Evolutionary conservation across 169 alveolate species (phyloP).

Genomic region (Cryptosporidium sp.): DNA sequence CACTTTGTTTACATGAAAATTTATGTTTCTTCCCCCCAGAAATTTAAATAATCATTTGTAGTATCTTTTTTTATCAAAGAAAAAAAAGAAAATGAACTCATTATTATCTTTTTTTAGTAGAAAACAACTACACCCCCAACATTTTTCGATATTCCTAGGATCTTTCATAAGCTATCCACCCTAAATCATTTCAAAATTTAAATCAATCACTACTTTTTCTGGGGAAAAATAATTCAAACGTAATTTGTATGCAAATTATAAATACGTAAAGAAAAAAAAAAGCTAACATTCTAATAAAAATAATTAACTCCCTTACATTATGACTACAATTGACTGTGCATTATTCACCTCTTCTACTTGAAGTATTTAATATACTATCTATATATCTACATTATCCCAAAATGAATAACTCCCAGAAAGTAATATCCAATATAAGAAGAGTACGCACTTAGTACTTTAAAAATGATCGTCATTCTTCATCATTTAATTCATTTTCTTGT

Average conservation of each 20-base stretch:
- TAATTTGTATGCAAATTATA: neutral
- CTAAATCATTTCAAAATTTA: no score
- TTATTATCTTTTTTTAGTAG: no score
- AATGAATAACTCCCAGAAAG: constrained; percentile 20
- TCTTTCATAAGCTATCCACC: no score
- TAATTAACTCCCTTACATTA: neutral
- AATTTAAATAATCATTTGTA: no score
- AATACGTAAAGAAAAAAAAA: neutral
- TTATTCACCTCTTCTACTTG: neutral
- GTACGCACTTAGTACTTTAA: neutral
- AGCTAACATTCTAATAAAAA: neutral
- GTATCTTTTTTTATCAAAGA: no score
- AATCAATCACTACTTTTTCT: neutral
- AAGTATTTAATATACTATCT: constrained; percentile 20
- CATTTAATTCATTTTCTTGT: neutral
- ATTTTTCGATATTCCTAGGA: no score
- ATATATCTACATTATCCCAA: constrained; percentile 15
- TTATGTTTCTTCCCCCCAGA: no score
- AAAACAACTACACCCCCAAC: neutral
- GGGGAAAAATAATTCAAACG: neutral
- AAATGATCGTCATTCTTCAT: neutral
- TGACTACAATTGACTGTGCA: constrained; percentile 1
- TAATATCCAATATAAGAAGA: neutral
- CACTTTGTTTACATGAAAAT: no score
- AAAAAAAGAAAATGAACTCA: neutral